Evolutionary conservation across 495 filamentous ascomycete genomes (phyloP).

Genomic region (Penicillium steckii): DNA sequence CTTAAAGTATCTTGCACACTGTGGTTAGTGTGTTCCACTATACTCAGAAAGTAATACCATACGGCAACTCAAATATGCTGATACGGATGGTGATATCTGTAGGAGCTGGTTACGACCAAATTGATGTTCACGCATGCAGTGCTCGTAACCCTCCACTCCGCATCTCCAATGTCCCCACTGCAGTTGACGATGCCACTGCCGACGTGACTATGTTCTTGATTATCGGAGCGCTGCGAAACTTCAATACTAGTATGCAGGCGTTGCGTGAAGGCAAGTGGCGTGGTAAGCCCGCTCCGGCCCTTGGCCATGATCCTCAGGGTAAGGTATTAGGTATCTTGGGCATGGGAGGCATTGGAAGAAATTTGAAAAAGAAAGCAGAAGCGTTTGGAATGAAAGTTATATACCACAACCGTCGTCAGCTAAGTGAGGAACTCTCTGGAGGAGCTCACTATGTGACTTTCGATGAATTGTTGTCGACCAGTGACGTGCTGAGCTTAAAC

Average conservation of each 20-base stretch:
- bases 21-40: slow-evolving; percentile 33
- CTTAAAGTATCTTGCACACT: slow-evolving; percentile 54
- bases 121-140: slow-evolving; percentile 70
- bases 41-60: no score
- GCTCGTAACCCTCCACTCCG: slow-evolving; percentile 53
- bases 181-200: slow-evolving; percentile 79
- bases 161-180: slow-evolving; percentile 79
- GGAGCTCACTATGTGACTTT: slow-evolving; percentile 68
- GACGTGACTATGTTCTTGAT: slow-evolving; percentile 77
- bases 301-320: slow-evolving; percentile 64
- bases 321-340: slow-evolving; percentile 74
- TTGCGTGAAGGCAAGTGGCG: slow-evolving; percentile 61
- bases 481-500: slow-evolving; percentile 77
- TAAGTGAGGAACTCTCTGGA: slow-evolving; percentile 53
- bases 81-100: background rate
- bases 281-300: slow-evolving; percentile 42
- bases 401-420: slow-evolving; percentile 63
- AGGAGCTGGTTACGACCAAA: slow-evolving; percentile 81
- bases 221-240: slow-evolving; percentile 70
- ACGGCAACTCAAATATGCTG: background rate
- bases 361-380: slow-evolving; percentile 53
- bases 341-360: slow-evolving; percentile 83
- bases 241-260: slow-evolving; percentile 60
- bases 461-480: slow-evolving; percentile 61
- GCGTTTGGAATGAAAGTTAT: slow-evolving; percentile 66